phyloP scores from a whole-genome alignment of 176 grass and related monocot genomes.

The Olyra latifolia region DNA sequence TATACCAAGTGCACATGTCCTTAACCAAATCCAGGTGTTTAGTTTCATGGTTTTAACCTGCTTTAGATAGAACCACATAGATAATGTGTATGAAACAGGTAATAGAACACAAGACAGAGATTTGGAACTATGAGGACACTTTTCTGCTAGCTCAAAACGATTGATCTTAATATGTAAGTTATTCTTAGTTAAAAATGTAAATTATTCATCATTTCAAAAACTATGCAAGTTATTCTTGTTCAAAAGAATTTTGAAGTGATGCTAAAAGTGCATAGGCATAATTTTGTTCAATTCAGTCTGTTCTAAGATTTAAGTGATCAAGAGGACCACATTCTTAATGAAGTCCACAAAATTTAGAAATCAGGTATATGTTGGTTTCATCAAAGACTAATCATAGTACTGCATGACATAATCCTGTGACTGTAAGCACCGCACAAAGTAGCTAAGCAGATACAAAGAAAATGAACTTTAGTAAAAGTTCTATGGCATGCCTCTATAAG shows the following conservation, averaged over 20 bases:
- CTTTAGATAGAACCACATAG: neutral
- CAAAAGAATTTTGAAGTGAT: neutral
- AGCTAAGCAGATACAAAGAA: conserved; percentile 7
- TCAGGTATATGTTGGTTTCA: conserved; percentile 11
- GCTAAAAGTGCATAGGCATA: neutral
- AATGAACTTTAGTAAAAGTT: conserved; percentile 21
- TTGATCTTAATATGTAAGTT: neutral
- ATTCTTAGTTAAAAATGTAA: neutral
- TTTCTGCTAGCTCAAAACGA: neutral
- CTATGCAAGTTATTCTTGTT: neutral
- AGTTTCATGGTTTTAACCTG: neutral
- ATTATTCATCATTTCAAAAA: neutral
- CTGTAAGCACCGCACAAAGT: neutral
- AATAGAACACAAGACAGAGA: neutral
- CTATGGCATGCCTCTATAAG: conserved; percentile 66
- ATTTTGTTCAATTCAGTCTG: neutral
- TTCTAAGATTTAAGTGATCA: conserved; percentile 5
- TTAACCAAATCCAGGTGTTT: neutral
- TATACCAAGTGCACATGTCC: neutral
- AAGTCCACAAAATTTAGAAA: neutral
- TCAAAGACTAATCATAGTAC: neutral
- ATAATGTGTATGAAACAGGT: neutral
- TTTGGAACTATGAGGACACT: neutral
- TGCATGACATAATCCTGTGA: conserved; percentile 22
- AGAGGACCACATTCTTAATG: neutral